Evolutionary conservation across 257 asterid species (phyloP), one percentile per base, ranked within the genome.

Genomic region (Forsythia suspensa): DNA sequence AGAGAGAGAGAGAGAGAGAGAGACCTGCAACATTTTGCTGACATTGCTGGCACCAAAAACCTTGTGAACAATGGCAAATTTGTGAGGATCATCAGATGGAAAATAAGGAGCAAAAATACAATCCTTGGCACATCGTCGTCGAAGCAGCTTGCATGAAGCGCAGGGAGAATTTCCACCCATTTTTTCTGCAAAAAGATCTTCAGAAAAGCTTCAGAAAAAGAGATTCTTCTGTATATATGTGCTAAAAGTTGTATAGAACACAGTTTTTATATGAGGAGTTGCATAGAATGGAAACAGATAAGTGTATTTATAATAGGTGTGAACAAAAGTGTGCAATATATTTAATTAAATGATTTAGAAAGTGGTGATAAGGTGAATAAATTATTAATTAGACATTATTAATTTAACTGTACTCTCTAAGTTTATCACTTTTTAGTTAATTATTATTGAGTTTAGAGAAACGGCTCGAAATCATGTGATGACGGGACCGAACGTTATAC

Each of bases 1-100:
- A 4, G 18, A 66, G 3, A n/a, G n/a, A n/a, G n/a, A n/a, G n/a
- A n/a, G n/a, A n/a, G n/a, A n/a, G n/a, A 42, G 2, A 46, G 21
- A 13, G 71, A 90, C 95, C 95, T 89, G 95, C 78, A 90, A 39
- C 90, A 89, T 89, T 86, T 90, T 90, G 92, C 91, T 89, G 76
- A 90, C 74, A 61, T 90, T 90, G 87, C 93, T 87, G 43, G 95
- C 93, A 24, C 95, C 95, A 73, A 89, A 90, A 70, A 90, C 90
- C 81, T 87, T 90, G 79, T 91, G 95, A 83, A 89, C 95, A 74
- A 84, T 89, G 92, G 92, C 87, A 57, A 91, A 91, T 87, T 87
- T 89, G 82, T 83, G 85, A 36, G 91, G 95, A 73, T 91, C 92
- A 29, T 87, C 88, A 9, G 91, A 83, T 4, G 93, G 93, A 75